Evolutionary conservation across 2,329 filamentous ascomycete genomes (phyloP).

Genomic region (Fusarium pininemorale): DNA sequence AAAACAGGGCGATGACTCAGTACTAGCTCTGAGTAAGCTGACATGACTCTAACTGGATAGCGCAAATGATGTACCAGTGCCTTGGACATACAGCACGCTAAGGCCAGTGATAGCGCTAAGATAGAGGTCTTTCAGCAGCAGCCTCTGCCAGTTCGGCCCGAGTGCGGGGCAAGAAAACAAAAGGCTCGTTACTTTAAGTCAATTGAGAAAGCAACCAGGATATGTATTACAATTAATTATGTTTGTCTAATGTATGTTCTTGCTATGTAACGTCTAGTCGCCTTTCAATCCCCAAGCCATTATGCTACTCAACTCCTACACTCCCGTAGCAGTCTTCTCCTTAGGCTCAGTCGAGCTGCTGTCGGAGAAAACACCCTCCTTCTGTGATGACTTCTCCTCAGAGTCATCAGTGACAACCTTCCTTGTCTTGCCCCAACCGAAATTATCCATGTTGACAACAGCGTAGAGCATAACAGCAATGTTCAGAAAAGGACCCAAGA

Average conservation of each 20-base stretch:
- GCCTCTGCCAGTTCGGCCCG: too few species aligned
- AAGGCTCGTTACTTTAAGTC: rapidly evolving
- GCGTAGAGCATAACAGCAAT: neutral
- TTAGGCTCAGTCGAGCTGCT: neutral
- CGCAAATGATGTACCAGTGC: neutral
- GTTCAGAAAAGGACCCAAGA: neutral
- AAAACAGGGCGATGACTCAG: too few species aligned
- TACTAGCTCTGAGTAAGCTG: neutral
- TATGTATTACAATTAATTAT: neutral
- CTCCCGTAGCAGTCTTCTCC: neutral
- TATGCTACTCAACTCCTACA: neutral
- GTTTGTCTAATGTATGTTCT: neutral
- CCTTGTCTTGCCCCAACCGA: neutral
- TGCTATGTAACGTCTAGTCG: neutral
- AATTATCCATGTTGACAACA: neutral
- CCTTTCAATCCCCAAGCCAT: neutral
- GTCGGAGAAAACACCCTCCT: neutral
- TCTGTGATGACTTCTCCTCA: neutral
- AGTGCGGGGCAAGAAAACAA: too few species aligned
- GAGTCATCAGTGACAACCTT: neutral
- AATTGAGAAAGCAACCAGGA: neutral
- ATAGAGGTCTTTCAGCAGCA: neutral
- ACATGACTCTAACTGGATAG: neutral
- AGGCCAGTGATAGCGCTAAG: neutral
- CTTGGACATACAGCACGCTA: neutral